phyloP scores from a whole-genome alignment of 1,139 yeast genomes.

The Candida sanyaensis region DNA sequence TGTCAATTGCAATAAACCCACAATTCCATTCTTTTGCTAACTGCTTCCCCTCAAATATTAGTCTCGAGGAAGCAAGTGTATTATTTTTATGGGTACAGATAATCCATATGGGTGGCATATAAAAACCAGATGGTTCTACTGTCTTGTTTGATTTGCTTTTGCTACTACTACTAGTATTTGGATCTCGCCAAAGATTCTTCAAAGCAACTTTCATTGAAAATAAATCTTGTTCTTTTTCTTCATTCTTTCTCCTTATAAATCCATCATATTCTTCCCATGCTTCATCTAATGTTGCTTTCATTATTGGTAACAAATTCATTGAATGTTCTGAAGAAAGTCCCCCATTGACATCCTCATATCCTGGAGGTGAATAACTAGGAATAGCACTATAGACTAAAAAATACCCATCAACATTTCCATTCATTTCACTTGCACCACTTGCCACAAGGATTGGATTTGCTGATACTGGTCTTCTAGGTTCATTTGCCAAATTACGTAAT shows the following conservation, averaged over 20 bases:
- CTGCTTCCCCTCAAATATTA: conserved; percentile 56
- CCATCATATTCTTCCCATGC: conserved; percentile 72
- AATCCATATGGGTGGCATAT: conserved; percentile 70
- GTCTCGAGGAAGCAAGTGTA: conserved; percentile 56
- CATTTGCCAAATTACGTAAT: conserved; percentile 62
- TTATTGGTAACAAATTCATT: conserved; percentile 45
- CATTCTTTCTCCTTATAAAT: conserved; percentile 56
- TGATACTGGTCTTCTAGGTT: conserved; percentile 62
- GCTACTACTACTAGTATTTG: background rate
- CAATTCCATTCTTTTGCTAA: conserved; percentile 63
- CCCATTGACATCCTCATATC: conserved; percentile 38
- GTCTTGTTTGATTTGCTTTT: background rate
- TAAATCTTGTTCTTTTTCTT: conserved; percentile 66
- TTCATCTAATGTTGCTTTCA: conserved; percentile 58
- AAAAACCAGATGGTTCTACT: conserved; percentile 26
- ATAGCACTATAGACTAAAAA: conserved; percentile 67
- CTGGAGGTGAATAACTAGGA: conserved; percentile 58
- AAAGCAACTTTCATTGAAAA: conserved; percentile 60
- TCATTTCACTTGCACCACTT: conserved; percentile 74
- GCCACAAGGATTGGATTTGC: conserved; percentile 73
- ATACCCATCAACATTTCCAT: conserved; percentile 75
- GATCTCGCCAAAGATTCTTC: conserved; percentile 55
- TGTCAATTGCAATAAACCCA: conserved; percentile 63
- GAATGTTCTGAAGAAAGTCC: conserved; percentile 28
- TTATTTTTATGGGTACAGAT: conserved; percentile 63